Evolutionary conservation across 441 rosid genomes (phyloP).

Genomic region (Populus hybrid): DNA sequence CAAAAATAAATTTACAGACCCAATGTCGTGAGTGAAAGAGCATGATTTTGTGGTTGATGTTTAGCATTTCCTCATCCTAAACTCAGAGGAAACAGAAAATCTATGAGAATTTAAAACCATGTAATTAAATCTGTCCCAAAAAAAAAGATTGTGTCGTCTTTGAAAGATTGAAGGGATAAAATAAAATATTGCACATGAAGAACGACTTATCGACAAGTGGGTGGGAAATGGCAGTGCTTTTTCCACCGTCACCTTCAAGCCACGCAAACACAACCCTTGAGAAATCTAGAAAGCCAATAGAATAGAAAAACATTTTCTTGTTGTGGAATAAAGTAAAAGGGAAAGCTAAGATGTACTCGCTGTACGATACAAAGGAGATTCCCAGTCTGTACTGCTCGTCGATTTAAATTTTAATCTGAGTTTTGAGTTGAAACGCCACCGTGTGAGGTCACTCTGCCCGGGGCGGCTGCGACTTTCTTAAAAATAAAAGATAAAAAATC

Average conservation of each 20-base stretch:
- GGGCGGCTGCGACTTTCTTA: background rate
- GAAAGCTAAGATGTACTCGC: background rate
- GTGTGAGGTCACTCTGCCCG: background rate
- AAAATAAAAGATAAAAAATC: background rate
- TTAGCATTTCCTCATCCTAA: too few relatives aligned
- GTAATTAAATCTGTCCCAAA: too few relatives aligned
- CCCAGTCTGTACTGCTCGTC: background rate
- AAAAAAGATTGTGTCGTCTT: too few relatives aligned
- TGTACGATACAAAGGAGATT: background rate
- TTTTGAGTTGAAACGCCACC: background rate
- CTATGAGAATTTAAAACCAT: background rate
- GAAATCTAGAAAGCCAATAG: background rate
- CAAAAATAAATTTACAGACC: too few relatives aligned
- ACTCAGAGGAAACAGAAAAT: background rate
- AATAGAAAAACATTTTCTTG: background rate
- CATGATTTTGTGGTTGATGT: too few relatives aligned
- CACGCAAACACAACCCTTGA: background rate
- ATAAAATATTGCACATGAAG: background rate
- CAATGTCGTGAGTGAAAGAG: too few relatives aligned
- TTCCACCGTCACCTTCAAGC: background rate
- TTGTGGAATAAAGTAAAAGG: background rate
- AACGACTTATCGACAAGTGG: background rate
- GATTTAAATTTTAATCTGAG: background rate
- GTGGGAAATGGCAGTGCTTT: background rate
- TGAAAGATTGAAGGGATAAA: background rate